phyloP scores from a whole-genome alignment of 331 rosid genomes.

The Malus hybrid region DNA sequence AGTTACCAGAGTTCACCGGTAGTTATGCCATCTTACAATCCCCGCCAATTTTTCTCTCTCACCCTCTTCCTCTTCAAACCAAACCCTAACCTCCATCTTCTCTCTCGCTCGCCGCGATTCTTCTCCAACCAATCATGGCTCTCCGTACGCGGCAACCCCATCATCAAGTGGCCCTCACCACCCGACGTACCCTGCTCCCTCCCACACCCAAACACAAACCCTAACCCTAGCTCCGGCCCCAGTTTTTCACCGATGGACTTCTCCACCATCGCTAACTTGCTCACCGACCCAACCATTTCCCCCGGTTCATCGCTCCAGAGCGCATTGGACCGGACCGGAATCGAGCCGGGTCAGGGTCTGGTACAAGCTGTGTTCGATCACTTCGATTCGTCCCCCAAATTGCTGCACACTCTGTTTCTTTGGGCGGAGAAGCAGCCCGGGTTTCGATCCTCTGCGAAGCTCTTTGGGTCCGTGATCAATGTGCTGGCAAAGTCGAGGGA shows the following conservation, averaged over 20 bases:
- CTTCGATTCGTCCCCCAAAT: conserved; percentile 61
- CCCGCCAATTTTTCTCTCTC: conserved; percentile 12
- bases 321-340: conserved; percentile 45
- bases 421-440: conserved; percentile 66
- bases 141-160: conserved; percentile 45
- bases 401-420: conserved; percentile 55
- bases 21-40: conserved; percentile 10
- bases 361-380: conserved; percentile 41
- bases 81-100: conserved; percentile 18
- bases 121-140: conserved; percentile 46
- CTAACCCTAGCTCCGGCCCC: not conserved
- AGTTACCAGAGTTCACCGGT: not conserved
- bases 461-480: conserved; percentile 44
- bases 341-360: conserved; percentile 41
- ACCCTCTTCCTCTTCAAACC: conserved; percentile 5
- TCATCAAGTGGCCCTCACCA: conserved; percentile 44
- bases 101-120: conserved; percentile 10
- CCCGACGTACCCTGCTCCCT: not conserved
- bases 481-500: conserved; percentile 54
- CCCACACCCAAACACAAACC: conserved; percentile 5
- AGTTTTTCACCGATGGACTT: conserved; percentile 30
- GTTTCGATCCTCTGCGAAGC: conserved; percentile 28
- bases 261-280: conserved; percentile 38
- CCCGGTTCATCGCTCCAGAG: conserved; percentile 43
- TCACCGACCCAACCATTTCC: conserved; percentile 35